Evolutionary conservation across 2,329 filamentous ascomycete genomes (phyloP).

Genomic region (Sclerotinia sclerotiorum): DNA sequence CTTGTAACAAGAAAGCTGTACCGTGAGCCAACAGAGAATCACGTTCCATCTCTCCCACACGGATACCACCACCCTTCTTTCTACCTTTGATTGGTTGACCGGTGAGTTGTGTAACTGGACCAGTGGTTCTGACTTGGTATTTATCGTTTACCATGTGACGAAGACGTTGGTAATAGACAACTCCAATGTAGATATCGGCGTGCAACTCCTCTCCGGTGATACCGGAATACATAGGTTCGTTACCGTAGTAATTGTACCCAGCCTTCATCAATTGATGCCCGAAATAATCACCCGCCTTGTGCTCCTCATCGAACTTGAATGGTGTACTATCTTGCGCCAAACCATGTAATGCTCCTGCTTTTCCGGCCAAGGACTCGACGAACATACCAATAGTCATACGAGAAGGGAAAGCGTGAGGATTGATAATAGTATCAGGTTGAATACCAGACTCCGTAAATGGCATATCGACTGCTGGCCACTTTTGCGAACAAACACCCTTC

Average conservation of each 20-base stretch:
- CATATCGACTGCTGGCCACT: slow-evolving; percentile 93
- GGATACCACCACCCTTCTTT: slow-evolving; percentile 95
- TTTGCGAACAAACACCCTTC: slow-evolving; percentile 94
- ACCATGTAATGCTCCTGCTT: slow-evolving; percentile 89
- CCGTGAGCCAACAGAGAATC: slow-evolving; percentile 94
- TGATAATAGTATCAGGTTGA: slow-evolving; percentile 97
- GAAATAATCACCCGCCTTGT: slow-evolving; percentile 92
- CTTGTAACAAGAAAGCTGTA: slow-evolving; percentile 90
- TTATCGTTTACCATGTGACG: slow-evolving; percentile 99
- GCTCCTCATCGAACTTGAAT: slow-evolving; percentile 89
- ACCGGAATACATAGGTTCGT: slow-evolving; percentile 97
- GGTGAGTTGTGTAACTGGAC: slow-evolving; percentile 84
- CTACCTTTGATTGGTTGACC: slow-evolving; percentile 97
- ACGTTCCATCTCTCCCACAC: slow-evolving; percentile 98
- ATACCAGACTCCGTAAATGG: slow-evolving; percentile 96
- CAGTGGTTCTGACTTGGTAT: slow-evolving; percentile 95
- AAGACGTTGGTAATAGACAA: slow-evolving; percentile 97
- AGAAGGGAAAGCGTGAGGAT: slow-evolving; percentile 97
- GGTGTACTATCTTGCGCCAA: slow-evolving; percentile 95
- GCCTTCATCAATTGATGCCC: slow-evolving; percentile 93
- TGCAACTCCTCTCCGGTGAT: slow-evolving; percentile 93
- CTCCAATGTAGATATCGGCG: slow-evolving; percentile 93
- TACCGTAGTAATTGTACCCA: slow-evolving; percentile 97
- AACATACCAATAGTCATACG: slow-evolving; percentile 99
- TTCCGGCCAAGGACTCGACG: slow-evolving; percentile 93